A percentile compares a stretch with the other conserved stretches of the same genome.
phyloP scores from a whole-genome alignment of 2,329 filamentous ascomycete species.

The Ilyonectria mors-panacis region DNA sequence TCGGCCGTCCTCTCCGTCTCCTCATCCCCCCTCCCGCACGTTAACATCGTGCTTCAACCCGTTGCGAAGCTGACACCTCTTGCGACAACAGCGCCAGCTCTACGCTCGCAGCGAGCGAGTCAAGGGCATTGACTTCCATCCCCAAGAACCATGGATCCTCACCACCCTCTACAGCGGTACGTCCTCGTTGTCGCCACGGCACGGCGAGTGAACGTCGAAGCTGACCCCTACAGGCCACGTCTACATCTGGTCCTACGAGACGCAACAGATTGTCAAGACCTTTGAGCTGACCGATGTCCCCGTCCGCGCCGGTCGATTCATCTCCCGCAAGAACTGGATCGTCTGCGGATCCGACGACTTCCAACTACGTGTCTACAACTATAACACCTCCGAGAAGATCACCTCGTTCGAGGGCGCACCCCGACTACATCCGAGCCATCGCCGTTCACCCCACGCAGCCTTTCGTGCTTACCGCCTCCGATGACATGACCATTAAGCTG shows the following conservation, averaged over 20 bases:
- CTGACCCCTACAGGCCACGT: constrained; percentile 80
- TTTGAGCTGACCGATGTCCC: constrained; percentile 99
- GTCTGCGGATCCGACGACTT: constrained; percentile 97
- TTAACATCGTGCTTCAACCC: constrained; percentile 7
- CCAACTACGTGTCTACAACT: constrained; percentile 92
- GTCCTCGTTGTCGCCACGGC: constrained; percentile 39
- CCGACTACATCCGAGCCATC: constrained; percentile 98
- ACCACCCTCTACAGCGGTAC: constrained; percentile 96
- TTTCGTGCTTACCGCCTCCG: constrained; percentile 94
- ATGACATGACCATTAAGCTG: constrained; percentile 98
- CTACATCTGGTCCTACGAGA: constrained; percentile 99
- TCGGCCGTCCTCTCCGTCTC: not conserved
- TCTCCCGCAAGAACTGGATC: constrained; percentile 99
- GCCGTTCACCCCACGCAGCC: constrained; percentile 95
- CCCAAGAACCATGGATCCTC: constrained; percentile 95
- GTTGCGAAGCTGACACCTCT: constrained; percentile 44
- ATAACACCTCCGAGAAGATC: constrained; percentile 99
- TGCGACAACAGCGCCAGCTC: constrained; percentile 59
- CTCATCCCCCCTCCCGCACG: constrained; percentile 4
- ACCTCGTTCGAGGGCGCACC: constrained; percentile 96
- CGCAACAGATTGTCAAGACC: constrained; percentile 96
- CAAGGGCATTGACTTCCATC: constrained; percentile 97
- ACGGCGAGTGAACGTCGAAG: not conserved
- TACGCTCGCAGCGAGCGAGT: constrained; percentile 92
- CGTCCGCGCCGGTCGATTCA: constrained; percentile 94